These are phyloP conservation scores for Sutorius eximius DNA, from an alignment of 1,284 basidiomycete genomes.

Conservation along the genomic window DNA sequence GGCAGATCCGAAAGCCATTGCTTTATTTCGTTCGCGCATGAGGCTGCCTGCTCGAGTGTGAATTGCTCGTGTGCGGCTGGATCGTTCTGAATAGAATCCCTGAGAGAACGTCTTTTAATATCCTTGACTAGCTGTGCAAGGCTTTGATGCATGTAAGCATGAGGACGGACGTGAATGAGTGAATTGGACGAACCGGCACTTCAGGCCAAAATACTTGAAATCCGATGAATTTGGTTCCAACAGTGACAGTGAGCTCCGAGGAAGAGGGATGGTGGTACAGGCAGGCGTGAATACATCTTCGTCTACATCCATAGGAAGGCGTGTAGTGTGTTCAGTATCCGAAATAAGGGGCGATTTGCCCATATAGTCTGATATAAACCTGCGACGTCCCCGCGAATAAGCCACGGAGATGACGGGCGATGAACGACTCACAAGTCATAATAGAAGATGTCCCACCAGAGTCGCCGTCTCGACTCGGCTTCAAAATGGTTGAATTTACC, in stretches of 20 bases:
- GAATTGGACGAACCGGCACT: constrained; percentile 44
- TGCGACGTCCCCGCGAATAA: constrained; percentile 30
- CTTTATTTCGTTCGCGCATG: constrained; percentile 55
- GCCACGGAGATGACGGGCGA: constrained; percentile 1
- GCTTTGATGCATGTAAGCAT: constrained; percentile 18
- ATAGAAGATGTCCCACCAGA: constrained; percentile 76
- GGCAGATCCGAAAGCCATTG: constrained; percentile 56
- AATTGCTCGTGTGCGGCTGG: constrained; percentile 33
- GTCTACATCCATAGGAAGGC: constrained; percentile 45
- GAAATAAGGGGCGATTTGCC: constrained; percentile 58
- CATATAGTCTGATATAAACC: constrained; percentile 67
- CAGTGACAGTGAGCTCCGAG: constrained; percentile 30
- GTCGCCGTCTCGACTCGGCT: constrained; percentile 56
- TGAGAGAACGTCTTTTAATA: constrained; percentile 45
- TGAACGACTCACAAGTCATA: constrained; percentile 61
- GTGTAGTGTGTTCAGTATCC: constrained; percentile 33
- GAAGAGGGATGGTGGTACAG: constrained; percentile 44
- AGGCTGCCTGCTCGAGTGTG: constrained; percentile 57
- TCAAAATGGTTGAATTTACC: constrained; percentile 48
- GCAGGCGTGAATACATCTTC: constrained; percentile 51
- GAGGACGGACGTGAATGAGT: background rate
- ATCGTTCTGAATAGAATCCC: constrained; percentile 38
- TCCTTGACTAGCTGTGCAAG: constrained; percentile 53
- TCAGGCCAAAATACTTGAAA: constrained; percentile 46
- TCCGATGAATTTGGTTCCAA: constrained; percentile 31